Conservation (phyloP, 148 eudicot species). For the Polygonum maritimum region DNA sequence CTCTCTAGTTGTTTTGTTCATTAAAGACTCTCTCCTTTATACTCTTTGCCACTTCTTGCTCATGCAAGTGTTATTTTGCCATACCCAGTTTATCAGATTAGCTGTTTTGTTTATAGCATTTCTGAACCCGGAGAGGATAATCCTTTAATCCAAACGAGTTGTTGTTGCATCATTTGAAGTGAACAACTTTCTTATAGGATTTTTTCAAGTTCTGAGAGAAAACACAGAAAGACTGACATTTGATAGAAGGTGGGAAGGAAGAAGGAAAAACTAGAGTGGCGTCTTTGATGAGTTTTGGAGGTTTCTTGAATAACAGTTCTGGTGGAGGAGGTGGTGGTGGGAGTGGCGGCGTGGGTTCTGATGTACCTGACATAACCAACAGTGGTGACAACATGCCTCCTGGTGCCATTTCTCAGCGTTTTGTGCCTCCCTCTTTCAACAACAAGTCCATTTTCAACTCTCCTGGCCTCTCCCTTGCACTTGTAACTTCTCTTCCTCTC, state of each 20-base stretch:
- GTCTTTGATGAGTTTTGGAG: constrained; percentile 88
- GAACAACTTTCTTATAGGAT: constrained; percentile 15
- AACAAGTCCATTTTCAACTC: constrained; percentile 73
- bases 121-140: not conserved
- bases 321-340: constrained; percentile 23
- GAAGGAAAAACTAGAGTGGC: not conserved
- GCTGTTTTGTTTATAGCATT: not conserved
- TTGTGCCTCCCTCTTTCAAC: constrained; percentile 35
- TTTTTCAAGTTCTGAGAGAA: not conserved
- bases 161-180: not conserved
- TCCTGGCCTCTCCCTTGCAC: constrained; percentile 89
- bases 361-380: constrained; percentile 27
- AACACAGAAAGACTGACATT: not conserved
- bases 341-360: constrained; percentile 38
- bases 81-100: not conserved
- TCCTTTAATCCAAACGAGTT: not conserved
- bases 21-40: constrained; percentile 22
- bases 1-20: constrained; percentile 19
- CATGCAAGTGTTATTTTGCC: not conserved
- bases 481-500: constrained; percentile 25
- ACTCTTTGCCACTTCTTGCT: constrained; percentile 46
- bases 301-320: constrained; percentile 54
- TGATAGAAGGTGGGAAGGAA: constrained; percentile 4
- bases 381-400: constrained; percentile 37
- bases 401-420: constrained; percentile 42